phyloP scores from a whole-genome alignment of 805 yeast species.

The Suhomyces vadensis region DNA sequence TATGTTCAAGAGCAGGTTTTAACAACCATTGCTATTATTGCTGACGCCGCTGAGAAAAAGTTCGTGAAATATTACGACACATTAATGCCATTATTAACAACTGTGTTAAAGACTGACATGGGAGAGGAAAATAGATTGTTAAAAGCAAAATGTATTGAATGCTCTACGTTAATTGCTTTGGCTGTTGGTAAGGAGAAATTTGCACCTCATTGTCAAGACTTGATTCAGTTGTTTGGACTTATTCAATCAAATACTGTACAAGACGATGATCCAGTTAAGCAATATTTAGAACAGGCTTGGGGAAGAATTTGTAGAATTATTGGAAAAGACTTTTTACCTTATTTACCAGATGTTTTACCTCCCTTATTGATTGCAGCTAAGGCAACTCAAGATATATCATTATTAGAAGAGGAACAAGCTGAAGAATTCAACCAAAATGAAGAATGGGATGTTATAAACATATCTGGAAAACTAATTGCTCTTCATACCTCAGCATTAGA shows the following conservation, averaged over 20 bases:
- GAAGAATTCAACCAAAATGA: slow-evolving; percentile 80
- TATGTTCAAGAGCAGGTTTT: slow-evolving; percentile 97
- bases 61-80: slow-evolving; percentile 92
- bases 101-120: slow-evolving; percentile 75
- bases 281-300: slow-evolving; percentile 94
- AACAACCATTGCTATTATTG: slow-evolving; percentile 94
- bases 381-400: slow-evolving; percentile 83
- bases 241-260: slow-evolving; percentile 63
- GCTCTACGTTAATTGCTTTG: slow-evolving; percentile 88
- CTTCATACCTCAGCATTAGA: slow-evolving; percentile 93
- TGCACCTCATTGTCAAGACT: slow-evolving; percentile 67
- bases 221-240: slow-evolving; percentile 67
- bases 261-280: slow-evolving; percentile 85
- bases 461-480: slow-evolving; percentile 90
- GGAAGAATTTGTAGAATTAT: slow-evolving; percentile 85
- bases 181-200: slow-evolving; percentile 96
- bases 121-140: slow-evolving; percentile 76
- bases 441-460: slow-evolving; percentile 92
- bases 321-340: slow-evolving; percentile 84
- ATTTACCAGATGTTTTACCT: slow-evolving; percentile 81
- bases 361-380: slow-evolving; percentile 85
- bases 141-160: slow-evolving; percentile 93
- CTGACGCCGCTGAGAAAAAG: slow-evolving; percentile 90
- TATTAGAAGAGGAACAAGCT: slow-evolving; percentile 85
- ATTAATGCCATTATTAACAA: slow-evolving; percentile 82